Evolutionary conservation across 768 basidiomycete genomes (phyloP).

Genomic region (Podaxis sp.): DNA sequence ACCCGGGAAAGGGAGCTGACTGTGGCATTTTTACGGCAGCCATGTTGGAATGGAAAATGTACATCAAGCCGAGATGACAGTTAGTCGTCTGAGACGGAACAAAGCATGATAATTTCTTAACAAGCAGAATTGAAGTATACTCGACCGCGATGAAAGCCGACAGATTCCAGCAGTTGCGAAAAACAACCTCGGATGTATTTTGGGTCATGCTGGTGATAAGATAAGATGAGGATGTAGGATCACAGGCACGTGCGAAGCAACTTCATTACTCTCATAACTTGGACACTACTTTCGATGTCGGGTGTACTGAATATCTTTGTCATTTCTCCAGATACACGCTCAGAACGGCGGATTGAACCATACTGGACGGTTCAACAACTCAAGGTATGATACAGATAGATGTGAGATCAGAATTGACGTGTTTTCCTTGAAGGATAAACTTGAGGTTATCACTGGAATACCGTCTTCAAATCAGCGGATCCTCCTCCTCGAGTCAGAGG

Average conservation of each 20-base stretch:
- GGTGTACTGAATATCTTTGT: conserved; percentile 68
- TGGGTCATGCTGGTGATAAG: background rate
- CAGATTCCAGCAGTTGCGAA: no score
- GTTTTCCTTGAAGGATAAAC: conserved; percentile 54
- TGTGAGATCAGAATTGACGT: background rate
- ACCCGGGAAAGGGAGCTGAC: no score
- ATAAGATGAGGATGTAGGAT: background rate
- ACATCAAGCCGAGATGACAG: no score
- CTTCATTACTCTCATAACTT: background rate
- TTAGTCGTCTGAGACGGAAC: no score
- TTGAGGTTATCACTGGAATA: conserved; percentile 92
- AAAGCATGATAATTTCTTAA: no score
- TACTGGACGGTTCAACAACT: conserved; percentile 74
- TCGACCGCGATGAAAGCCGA: no score
- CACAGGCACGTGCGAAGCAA: conserved; percentile 4
- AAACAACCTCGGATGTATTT: no score
- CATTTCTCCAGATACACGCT: conserved; percentile 83
- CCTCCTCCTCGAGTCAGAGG: conserved; percentile 58
- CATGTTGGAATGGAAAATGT: no score
- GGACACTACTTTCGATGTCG: conserved; percentile 22
- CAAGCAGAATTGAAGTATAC: no score
- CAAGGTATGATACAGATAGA: conserved; percentile 56
- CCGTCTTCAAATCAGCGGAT: conserved; percentile 72
- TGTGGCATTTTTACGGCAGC: no score
- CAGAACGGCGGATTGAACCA: conserved; percentile 83